Evolutionary conservation across 768 basidiomycete species (phyloP).

Genomic region (Leccinum broughii): DNA sequence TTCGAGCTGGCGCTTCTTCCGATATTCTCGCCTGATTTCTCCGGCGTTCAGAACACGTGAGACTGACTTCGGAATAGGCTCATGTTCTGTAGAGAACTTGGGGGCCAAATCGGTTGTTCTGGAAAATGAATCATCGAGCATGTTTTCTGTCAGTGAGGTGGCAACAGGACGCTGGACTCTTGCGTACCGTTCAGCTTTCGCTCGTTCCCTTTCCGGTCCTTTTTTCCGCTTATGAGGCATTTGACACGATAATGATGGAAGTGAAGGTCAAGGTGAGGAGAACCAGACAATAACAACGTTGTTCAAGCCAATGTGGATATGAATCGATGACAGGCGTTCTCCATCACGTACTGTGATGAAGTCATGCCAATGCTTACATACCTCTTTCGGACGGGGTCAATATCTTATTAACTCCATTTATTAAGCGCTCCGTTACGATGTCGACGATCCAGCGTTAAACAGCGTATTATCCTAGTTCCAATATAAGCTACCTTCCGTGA

Average conservation of each 20-base stretch:
- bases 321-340: not conserved
- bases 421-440: not conserved
- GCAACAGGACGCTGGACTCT: not conserved
- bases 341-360: not conserved
- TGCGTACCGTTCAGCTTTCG: conserved; percentile 44
- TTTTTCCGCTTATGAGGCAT: conserved; percentile 75
- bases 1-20: conserved; percentile 43
- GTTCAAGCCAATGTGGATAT: not conserved
- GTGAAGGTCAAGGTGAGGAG: conserved; percentile 2
- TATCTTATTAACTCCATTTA: conserved; percentile 9
- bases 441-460: conserved; percentile 15
- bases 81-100: conserved; percentile 44
- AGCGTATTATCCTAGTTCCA: conserved; percentile 34
- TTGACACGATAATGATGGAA: conserved; percentile 28
- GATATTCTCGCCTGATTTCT: conserved; percentile 56
- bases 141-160: not conserved
- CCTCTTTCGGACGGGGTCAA: not conserved
- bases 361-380: conserved; percentile 20
- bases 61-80: conserved; percentile 69
- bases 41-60: conserved; percentile 65
- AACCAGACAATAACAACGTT: conserved; percentile 18
- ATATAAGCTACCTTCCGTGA: conserved; percentile 39
- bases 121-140: conserved; percentile 1
- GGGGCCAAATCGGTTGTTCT: conserved; percentile 58
- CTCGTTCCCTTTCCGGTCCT: conserved; percentile 45